A percentile compares a stretch with the other conserved stretches of the same genome.
phyloP scores from a whole-genome alignment of 768 basidiomycete species.

The Gyrodon lividus region DNA sequence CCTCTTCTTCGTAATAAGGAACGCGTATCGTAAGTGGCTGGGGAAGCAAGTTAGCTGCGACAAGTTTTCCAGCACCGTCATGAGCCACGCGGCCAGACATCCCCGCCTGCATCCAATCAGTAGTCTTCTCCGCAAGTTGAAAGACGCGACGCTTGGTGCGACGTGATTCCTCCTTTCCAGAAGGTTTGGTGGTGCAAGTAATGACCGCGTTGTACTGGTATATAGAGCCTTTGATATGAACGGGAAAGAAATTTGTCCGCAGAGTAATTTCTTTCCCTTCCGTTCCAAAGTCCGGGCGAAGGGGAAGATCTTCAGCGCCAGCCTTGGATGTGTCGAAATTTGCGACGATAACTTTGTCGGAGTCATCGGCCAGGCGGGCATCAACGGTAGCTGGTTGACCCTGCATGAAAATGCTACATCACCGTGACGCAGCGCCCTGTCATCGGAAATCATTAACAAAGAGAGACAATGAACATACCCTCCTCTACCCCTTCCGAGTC shows the following conservation, averaged over 20 bases:
- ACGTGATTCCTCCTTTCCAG: slow-evolving; percentile 22
- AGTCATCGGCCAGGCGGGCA: slow-evolving; percentile 46
- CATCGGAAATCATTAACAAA: background rate
- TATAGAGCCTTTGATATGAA: slow-evolving; percentile 38
- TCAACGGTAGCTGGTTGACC: slow-evolving; percentile 46
- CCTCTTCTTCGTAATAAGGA: slow-evolving; percentile 39
- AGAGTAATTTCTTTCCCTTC: slow-evolving; percentile 39
- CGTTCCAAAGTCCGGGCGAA: slow-evolving; percentile 46
- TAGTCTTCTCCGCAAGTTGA: slow-evolving; percentile 41
- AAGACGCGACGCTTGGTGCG: slow-evolving; percentile 44
- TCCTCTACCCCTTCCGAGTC: slow-evolving; percentile 13
- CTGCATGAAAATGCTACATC: slow-evolving; percentile 31
- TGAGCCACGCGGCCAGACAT: slow-evolving; percentile 43
- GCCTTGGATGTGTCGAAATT: slow-evolving; percentile 25
- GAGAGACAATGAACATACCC: slow-evolving; percentile 21
- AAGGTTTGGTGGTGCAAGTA: slow-evolving; percentile 22
- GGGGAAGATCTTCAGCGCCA: slow-evolving; percentile 34
- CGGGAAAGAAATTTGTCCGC: slow-evolving; percentile 50
- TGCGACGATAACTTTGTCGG: slow-evolving; percentile 38
- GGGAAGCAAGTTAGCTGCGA: slow-evolving; percentile 35
- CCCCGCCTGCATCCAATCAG: slow-evolving; percentile 37
- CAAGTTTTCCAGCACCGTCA: slow-evolving; percentile 42
- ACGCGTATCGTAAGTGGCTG: slow-evolving; percentile 36
- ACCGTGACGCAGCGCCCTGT: too few relatives aligned
- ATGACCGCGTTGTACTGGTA: slow-evolving; percentile 42